A percentile compares a stretch with the other conserved stretches of the same genome.
phyloP scores from a whole-genome alignment of 768 basidiomycete species.

The Naganishia antarctica region DNA sequence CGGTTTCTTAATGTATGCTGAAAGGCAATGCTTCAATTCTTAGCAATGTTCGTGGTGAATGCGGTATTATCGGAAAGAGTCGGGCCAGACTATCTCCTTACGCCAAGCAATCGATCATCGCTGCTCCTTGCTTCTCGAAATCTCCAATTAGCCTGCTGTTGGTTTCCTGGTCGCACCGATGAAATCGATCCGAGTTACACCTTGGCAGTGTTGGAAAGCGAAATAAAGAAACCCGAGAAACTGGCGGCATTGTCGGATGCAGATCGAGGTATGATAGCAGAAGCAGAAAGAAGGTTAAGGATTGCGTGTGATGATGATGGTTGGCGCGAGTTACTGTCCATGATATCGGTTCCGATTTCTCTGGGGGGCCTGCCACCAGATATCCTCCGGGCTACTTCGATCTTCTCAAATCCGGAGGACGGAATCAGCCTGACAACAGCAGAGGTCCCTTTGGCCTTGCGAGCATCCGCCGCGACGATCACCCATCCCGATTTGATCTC shows the following conservation, averaged over 20 bases:
- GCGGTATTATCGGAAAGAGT: neutral
- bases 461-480: neutral
- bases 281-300: neutral
- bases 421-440: neutral
- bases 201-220: neutral
- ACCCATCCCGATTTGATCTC: neutral
- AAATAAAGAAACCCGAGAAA: neutral
- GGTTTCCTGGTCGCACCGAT: constrained; percentile 30
- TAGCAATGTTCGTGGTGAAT: constrained; percentile 25
- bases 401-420: neutral
- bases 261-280: neutral
- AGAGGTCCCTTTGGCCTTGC: neutral
- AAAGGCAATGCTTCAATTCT: constrained; percentile 1
- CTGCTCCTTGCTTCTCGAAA: constrained; percentile 38
- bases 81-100: constrained; percentile 40
- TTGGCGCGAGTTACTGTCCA: neutral
- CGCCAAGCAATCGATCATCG: constrained; percentile 30
- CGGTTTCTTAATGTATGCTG: constrained; percentile 27
- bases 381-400: neutral
- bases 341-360: neutral
- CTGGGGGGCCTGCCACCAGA: neutral
- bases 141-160: constrained; percentile 40
- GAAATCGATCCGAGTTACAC: neutral
- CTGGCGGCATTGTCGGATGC: neutral
- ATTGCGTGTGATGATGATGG: neutral